Evolutionary conservation across 176 grass and related monocot genomes (phyloP), one percentile per base, ranked within the genome.

Genomic region (Juncus effusus): DNA sequence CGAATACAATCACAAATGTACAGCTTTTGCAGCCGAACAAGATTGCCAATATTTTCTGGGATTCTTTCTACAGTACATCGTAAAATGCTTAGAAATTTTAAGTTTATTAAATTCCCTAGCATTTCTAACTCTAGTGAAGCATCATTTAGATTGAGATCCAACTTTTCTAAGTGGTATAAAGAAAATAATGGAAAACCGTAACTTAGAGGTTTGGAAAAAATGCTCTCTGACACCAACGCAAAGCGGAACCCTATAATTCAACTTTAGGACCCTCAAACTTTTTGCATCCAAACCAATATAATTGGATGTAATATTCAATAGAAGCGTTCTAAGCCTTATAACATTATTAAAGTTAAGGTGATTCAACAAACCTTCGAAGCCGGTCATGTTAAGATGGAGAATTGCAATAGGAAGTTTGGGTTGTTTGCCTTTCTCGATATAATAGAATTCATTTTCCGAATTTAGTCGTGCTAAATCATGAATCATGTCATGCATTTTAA

Each of bases 31-130:
- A 74, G 70, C 13, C 50, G 45, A 0, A 61, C 2, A 19, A 74
- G 70, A 49, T 50, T 61, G 2, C 70, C 56, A 47, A 74, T 45
- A 11, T 13, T 16, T 60, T 50, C 35, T 13, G 70, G 54, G 19
- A 74, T 6, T 40, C 61, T 41, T 40, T 6, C 49, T 40, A 67
- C 3, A n/a, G n/a, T n/a, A n/a, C n/a, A n/a, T n/a, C n/a, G n/a
- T n/a, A n/a, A n/a, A n/a, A n/a, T n/a, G n/a, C n/a, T n/a, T n/a
- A n/a, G n/a, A n/a, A n/a, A n/a, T n/a, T n/a, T n/a, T n/a, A n/a
- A n/a, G n/a, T n/a, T n/a, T n/a, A n/a, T n/a, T n/a, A n/a, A n/a
- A n/a, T n/a, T n/a, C n/a, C n/a, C n/a, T n/a, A n/a, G n/a, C n/a
- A n/a, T n/a, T n/a, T n/a, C n/a, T n/a, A n/a, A n/a, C n/a, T n/a